Evolutionary conservation across 164 flowering plant species (phyloP).

Genomic region (Piper longum): DNA sequence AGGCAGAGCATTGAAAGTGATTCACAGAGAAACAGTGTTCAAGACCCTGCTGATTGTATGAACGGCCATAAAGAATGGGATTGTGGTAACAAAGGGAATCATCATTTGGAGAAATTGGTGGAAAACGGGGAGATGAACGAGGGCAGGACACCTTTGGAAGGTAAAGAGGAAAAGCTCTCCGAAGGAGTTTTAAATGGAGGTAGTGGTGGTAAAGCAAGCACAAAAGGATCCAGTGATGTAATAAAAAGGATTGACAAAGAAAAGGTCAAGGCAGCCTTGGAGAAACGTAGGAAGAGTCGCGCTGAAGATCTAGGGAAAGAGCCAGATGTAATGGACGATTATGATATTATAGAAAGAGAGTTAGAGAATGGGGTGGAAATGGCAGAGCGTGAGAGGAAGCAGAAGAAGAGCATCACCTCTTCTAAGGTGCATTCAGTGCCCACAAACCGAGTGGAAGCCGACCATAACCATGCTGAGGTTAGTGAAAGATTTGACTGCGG

Average conservation of each 20-base stretch:
- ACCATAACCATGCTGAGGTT: not conserved
- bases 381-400: slow-evolving; percentile 42
- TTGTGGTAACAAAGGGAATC: slow-evolving; percentile 13
- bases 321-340: slow-evolving; percentile 62
- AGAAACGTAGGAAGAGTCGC: slow-evolving; percentile 48
- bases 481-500: slow-evolving; percentile 6
- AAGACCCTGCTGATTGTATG: slow-evolving; percentile 20
- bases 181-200: slow-evolving; percentile 19
- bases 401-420: slow-evolving; percentile 31
- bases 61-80: slow-evolving; percentile 18
- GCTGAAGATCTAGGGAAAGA: slow-evolving; percentile 34
- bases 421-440: slow-evolving; percentile 3
- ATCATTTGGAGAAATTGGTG: slow-evolving; percentile 15
- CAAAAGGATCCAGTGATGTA: slow-evolving; percentile 47
- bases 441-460: slow-evolving; percentile 6
- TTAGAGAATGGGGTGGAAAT: no score
- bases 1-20: slow-evolving; percentile 24
- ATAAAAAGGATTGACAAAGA: slow-evolving; percentile 26
- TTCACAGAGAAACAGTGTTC: slow-evolving; percentile 16
- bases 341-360: slow-evolving; percentile 31
- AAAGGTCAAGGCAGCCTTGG: slow-evolving; percentile 34
- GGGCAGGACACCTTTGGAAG: slow-evolving; percentile 24
- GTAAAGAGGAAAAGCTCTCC: slow-evolving; percentile 16
- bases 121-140: slow-evolving; percentile 23
- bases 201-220: slow-evolving; percentile 24